phyloP scores from a whole-genome alignment of 1,139 yeast species.

The Hyphopichia wangnamkhiaoensis region DNA sequence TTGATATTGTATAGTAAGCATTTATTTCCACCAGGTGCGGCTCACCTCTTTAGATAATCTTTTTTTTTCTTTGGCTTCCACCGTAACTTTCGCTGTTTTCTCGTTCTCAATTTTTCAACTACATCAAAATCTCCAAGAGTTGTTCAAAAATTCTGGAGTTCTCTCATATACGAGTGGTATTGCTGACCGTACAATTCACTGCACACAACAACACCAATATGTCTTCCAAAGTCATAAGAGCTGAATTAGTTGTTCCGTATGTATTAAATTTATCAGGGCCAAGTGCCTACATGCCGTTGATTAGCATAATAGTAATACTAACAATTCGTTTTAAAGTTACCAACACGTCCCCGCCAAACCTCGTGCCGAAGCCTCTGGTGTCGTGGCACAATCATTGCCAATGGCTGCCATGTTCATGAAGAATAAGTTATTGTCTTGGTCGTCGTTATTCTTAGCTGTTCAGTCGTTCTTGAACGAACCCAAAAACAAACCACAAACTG shows the following conservation, averaged over 20 bases:
- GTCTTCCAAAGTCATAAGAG: constrained; percentile 21
- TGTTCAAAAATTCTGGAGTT: too few relatives aligned
- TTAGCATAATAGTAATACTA: background rate
- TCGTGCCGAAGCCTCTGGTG: constrained; percentile 44
- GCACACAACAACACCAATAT: background rate
- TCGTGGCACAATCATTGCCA: constrained; percentile 61
- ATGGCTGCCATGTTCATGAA: constrained; percentile 67
- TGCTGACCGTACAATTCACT: background rate
- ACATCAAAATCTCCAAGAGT: too few relatives aligned
- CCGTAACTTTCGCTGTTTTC: constrained; percentile 2
- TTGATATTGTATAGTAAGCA: background rate
- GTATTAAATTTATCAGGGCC: constrained; percentile 12
- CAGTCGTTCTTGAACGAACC: constrained; percentile 55
- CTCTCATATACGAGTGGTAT: background rate
- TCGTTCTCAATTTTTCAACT: too few relatives aligned
- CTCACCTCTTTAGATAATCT: background rate
- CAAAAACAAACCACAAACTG: constrained; percentile 30
- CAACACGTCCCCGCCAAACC: constrained; percentile 52
- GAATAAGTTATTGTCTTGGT: constrained; percentile 59
- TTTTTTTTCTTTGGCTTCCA: background rate
- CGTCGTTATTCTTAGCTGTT: constrained; percentile 52
- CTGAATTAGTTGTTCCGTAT: constrained; percentile 42
- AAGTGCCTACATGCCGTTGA: too few relatives aligned
- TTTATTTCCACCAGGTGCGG: background rate
- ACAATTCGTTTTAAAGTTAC: constrained; percentile 29